Percentiles rank a stretch among this genome's conserved stretches.
phyloP scores from a whole-genome alignment of 139 green algal genomes.

The Picochlorum costavermella region DNA sequence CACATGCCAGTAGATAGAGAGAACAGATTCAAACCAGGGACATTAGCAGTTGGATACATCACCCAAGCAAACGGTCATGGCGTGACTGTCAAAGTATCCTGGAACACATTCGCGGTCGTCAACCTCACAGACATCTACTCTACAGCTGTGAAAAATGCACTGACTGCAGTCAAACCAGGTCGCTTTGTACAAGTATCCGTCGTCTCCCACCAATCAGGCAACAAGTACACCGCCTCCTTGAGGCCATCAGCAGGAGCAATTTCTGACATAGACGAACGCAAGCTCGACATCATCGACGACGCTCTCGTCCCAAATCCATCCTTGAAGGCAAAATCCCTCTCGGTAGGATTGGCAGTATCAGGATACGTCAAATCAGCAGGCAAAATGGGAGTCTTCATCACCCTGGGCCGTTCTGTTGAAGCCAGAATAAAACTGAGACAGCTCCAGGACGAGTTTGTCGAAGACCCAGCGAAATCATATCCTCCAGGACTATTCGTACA shows the following conservation, averaged over 20 bases:
- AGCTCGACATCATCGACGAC: not conserved
- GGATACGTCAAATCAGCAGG: constrained; percentile 66
- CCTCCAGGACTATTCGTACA: constrained; percentile 60
- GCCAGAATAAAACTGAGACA: constrained; percentile 70
- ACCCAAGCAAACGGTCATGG: constrained; percentile 31
- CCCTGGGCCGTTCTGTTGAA: constrained; percentile 36
- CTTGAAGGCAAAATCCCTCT: not conserved
- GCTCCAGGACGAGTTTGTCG: constrained; percentile 67
- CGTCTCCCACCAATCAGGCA: constrained; percentile 6
- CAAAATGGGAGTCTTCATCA: constrained; percentile 54
- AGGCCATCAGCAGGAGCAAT: constrained; percentile 41
- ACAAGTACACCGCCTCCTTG: constrained; percentile 17
- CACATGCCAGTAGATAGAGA: not conserved
- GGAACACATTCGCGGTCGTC: constrained; percentile 33
- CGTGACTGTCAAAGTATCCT: constrained; percentile 54
- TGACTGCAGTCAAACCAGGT: constrained; percentile 45
- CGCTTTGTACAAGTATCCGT: constrained; percentile 43
- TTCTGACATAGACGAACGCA: constrained; percentile 6
- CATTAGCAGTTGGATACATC: constrained; percentile 39
- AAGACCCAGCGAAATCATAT: constrained; percentile 65
- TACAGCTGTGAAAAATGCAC: constrained; percentile 43
- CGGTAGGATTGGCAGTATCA: constrained; percentile 14
- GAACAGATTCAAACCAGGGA: constrained; percentile 14
- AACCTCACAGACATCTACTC: constrained; percentile 75
- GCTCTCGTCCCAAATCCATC: not conserved